phyloP scores from a whole-genome alignment of 1,284 basidiomycete genomes.

The Apiotrichum sp. region DNA sequence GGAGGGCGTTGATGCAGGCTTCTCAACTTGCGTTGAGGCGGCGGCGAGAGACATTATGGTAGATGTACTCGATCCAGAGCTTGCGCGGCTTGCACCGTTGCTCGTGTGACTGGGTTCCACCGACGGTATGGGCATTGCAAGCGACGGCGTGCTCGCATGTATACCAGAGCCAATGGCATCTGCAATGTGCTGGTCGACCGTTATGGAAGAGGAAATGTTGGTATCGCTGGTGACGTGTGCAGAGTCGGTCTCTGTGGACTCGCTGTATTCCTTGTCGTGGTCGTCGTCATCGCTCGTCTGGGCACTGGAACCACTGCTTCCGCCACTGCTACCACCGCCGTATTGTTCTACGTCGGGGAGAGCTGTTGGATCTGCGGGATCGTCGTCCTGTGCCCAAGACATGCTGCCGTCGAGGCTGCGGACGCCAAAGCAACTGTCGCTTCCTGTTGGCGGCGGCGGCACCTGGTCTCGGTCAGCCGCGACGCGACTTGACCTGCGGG shows the following conservation, averaged over 20 bases:
- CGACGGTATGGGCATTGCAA: neutral
- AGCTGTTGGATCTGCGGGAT: too few species aligned
- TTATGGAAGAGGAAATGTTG: neutral
- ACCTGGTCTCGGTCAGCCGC: neutral
- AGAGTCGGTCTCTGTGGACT: neutral
- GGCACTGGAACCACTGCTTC: neutral
- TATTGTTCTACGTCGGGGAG: neutral
- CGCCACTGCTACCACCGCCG: neutral
- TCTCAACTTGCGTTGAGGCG: neutral
- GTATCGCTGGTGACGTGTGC: neutral
- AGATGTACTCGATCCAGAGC: neutral
- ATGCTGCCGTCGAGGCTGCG: slow-evolving; percentile 24
- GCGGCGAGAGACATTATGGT: neutral
- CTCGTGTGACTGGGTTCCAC: neutral
- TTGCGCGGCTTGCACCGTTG: neutral
- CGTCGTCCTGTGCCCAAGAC: neutral
- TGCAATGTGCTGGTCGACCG: neutral
- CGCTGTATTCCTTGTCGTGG: neutral
- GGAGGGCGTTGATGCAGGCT: neutral
- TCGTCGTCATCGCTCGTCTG: slow-evolving; percentile 3
- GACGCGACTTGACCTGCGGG: slow-evolving; percentile 7
- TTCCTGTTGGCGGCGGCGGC: slow-evolving; percentile 5
- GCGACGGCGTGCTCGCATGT: neutral
- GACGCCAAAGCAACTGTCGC: slow-evolving; percentile 28
- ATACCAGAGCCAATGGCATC: neutral